Evolutionary conservation across 2,329 filamentous ascomycete genomes (phyloP), one percentile per base, ranked within the genome.

Genomic region (Monilinia fructicola): DNA sequence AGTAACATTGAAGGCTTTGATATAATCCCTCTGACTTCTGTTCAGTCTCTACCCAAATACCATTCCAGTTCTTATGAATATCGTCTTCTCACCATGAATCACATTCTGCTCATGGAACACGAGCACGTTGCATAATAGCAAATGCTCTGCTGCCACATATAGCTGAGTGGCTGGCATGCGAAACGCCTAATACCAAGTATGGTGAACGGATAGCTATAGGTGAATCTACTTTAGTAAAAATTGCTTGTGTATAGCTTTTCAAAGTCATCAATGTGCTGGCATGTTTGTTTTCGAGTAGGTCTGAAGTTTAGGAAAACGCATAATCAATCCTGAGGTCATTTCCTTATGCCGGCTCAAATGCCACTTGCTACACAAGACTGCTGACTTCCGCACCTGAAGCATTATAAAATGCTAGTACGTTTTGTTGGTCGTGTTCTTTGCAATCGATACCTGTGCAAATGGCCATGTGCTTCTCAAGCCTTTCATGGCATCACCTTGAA

Each of bases 261-360:
- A 67, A 44, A 2, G 5, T 44, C 2, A 31, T 56, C 18, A 21
- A 53, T 18, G 12, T n/a, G 7, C 50, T 66, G 9, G 65, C 67
- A 38, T 70, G 54, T 54, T 60, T 60, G 11, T 23, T 72, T 12
- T 21, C 9, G 55, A 35, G 61, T 16, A 48, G 52, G 23, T 46
- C 21, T 10, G 12, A 66, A 7, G 44, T 50, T 3, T 21, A 0
- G 38, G 40, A 23, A 44, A 28, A 60, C 28, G 46, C 48, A 10
- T 77, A 77, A 54, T 77, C 76, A 1, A 81, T 78, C n/a, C 52
- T 14, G 21, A 64, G n/a, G 7, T 31, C 0, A 0, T 75, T 82
- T 40, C 77, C 79, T 3, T 83, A 81, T 71, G 77, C 82, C 63
- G 81, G 80, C 0, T 18, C 46, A 23, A 61, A 52, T 16, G 54